Base-by-base conservation (phyloP, 176 grass and related monocot genomes). In the Areca catechu region DNA sequence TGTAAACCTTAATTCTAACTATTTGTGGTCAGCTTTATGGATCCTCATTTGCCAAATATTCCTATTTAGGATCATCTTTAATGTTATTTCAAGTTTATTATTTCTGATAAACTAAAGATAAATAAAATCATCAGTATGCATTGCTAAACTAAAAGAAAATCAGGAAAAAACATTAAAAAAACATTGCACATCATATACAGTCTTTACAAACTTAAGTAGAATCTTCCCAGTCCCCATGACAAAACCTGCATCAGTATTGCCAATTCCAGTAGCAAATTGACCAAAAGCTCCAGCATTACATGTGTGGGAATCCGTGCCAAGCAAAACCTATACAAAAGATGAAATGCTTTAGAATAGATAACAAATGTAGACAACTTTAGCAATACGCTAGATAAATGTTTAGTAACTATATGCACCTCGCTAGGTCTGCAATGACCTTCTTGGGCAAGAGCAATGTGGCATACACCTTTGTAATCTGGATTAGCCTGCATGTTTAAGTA, bases 231-330 rank as follows among this genome's bases (percentile, higher is more conserved):
- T 72, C n/a, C 93, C 87, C 87, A 97, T 73, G 28, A 97, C 87
- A 61, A 97, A 97, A 64, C 93, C 93, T 49, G 93, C 93, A 75
- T 97, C 83, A 1, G 87, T 91, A 79, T 91, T 97, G 60, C 93
- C 93, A 55, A 97, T 97, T 69, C 93, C 93, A 60, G 93, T 97
- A 68, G 93, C 93, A 53, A 97, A 91, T 64, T 97, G 87, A 27
- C 93, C 83, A 70, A 97, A 97, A 62, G 93, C 93, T 66, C 93
- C 93, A 70, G 93, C 93, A 77, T 91, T 97, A 72, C 93, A 97
- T 0, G 87, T 91, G 54, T 97, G 93, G 16, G 93, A 97, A 77
- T 97, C 93, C 15, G 93, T 91, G 47, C 87, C 87, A 49, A 97
- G 81, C 48, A 97, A 77, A 91, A 97, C 87, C 93, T 91, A 59